Base-by-base conservation (phyloP, 768 basidiomycete genomes). In the Auriscalpium microsporum region DNA sequence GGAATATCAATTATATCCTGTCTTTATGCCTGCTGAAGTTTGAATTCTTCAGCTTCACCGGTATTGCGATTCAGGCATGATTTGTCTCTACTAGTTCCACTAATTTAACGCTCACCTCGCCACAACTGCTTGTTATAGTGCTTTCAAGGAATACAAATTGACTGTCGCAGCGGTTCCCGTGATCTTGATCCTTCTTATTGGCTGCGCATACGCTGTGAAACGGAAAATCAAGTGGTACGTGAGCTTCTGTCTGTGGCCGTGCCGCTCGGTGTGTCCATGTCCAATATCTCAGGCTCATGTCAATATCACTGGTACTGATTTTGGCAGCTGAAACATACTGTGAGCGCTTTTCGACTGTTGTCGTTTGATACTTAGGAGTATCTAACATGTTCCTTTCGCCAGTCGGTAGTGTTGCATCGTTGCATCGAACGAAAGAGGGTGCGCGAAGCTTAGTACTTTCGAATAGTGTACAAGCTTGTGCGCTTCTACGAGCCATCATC, bases 1-100 rank as follows among this genome's bases (percentile, higher is more conserved):
- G n/a, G 35, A 93, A 90, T 92, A 90, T 67, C 87, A 86, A 63
- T 90, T 75, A 70, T 93, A 93, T 64, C 87, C 92, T 71, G 81
- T 93, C 63, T 80, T 91, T 76, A 82, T 91, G 88, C 64, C 77
- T 93, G 52, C 79, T 93, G 62, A 93, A 91, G 67, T 90, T 93
- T 67, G 90, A 93, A 68, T 93, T 91, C 69, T 93, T 93, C 73
- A 82, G 80, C 68, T 92, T 93, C 65, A 77, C 79, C 19, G 90
- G 86, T n/a, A 84, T 92, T 23, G 91, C 90, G 2, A 90, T 91
- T 79, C 90, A 93, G 81, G 90, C 81, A 50, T 48, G 70, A 48
- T 21, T 52, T 33, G n/a, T 21, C 38, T 42, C 17, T 38, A 35
- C 49, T 21, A 21, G 21, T 1, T 21, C 21, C 21, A 21, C 21